phyloP scores from a whole-genome alignment of 805 yeast genomes.

The Lipomyces orientalis region DNA sequence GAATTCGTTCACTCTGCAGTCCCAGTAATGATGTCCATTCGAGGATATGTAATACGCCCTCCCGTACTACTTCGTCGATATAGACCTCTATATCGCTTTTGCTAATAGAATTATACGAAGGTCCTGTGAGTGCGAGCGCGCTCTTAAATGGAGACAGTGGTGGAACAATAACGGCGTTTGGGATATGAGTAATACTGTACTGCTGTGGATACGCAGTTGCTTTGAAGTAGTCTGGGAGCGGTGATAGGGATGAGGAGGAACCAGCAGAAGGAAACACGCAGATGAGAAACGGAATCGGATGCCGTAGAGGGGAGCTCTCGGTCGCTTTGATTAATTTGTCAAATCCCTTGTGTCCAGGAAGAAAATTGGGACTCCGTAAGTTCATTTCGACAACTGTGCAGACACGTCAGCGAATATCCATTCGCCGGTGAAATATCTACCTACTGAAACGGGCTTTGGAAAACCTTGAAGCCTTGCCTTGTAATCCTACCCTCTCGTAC shows the following conservation, averaged over 20 bases:
- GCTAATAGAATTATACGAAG: background rate
- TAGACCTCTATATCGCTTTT: conserved; percentile 1
- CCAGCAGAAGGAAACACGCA: conserved; percentile 15
- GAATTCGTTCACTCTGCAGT: conserved; percentile 18
- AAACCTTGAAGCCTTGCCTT: conserved; percentile 27
- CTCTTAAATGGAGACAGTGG: conserved; percentile 16
- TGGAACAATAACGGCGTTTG: conserved; percentile 18
- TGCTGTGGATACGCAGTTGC: conserved; percentile 21
- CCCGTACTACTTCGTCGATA: conserved; percentile 15
- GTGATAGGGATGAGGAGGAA: conserved; percentile 9
- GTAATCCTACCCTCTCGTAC: conserved; percentile 29
- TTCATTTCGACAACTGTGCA: conserved; percentile 27
- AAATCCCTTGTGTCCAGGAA: conserved; percentile 27
- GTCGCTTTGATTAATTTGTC: conserved; percentile 22
- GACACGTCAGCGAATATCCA: background rate
- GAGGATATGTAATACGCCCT: conserved; percentile 25
- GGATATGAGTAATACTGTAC: background rate
- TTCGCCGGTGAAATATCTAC: background rate
- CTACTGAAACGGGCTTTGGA: conserved; percentile 24
- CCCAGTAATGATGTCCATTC: conserved; percentile 31
- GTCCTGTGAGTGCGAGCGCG: background rate
- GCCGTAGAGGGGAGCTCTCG: conserved; percentile 16
- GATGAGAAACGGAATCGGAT: conserved; percentile 22
- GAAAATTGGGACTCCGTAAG: conserved; percentile 28
- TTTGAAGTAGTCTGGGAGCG: conserved; percentile 22